Base-by-base conservation (phyloP, 331 rosid genomes). In the Malus hybrid region DNA sequence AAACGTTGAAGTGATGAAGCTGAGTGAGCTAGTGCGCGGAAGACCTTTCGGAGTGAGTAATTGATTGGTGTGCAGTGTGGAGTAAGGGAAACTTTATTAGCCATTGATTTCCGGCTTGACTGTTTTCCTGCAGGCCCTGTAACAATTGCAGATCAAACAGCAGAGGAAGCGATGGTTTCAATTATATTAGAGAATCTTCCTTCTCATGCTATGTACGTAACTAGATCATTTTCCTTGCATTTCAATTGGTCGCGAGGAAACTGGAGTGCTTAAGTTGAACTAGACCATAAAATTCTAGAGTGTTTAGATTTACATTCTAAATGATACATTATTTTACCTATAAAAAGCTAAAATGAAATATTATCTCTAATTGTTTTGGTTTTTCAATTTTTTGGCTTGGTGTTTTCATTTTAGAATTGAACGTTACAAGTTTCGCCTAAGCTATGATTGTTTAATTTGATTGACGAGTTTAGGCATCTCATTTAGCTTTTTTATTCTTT, bases 121-220 rank as follows among this genome's bases (percentile, higher is more conserved):
- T 22, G 65, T 56, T 76, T n/a, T 65, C 7, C 65, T 71, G 78
- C 81, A 93, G 98, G 98, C 82, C 98, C 97, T 39, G 98, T 91
- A 36, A 94, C 95, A 59, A 83, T 90, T 72, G 99, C 99, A 3
- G 99, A 94, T 83, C 87, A 79, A 84, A 81, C 90, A 42, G 97
- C 99, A 6, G 99, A 94, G 86, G 97, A 91, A 74, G 83, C 93
- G 42, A 94, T 91, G 97, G 86, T 86, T 71, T 88, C 99, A 14
- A 68, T 86, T 77, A 62, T 91, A 61, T 77, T 61, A 6, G 80
- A 91, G 34, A 88, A 61, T 79, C 85, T 91, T 48, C 95, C 99
- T 64, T 87, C 93, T 78, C 99, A 94, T 83, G 97, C 96, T 24
- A 81, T 91, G 99, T 94, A 73, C 80, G 62, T 65, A 54, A 63